Evolutionary conservation across 208 protist genomes (phyloP), one percentile per base, ranked within the genome.

Genomic region (Acanthamoeba triangularis): DNA sequence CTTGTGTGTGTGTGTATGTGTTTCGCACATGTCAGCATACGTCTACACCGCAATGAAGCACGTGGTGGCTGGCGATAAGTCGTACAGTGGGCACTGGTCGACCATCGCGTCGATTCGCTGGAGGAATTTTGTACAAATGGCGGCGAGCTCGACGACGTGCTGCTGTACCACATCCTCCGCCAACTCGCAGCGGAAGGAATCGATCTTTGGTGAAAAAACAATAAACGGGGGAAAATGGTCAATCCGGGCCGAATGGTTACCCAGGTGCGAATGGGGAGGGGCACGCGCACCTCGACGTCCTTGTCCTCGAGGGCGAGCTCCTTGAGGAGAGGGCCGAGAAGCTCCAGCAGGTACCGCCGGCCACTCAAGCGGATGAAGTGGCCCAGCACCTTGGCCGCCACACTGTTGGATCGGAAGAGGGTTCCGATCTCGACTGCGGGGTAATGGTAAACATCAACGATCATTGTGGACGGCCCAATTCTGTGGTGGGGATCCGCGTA

Each of bases 81-180:
- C 82, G 56, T 90, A 92, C 87, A 76, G 63, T 52, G 87, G 87
- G 63, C 87, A 92, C 63, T 92, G 61, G 41, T 92, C 87, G 37
- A 92, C 20, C 61, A 92, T 74, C 16, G 61, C 56, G 44, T 92
- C 87, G 41, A 92, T 74, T 14, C 61, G 87, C 2, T 92, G 18
- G 7, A 92, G 63, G 63, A 92, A 74, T 30, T 92, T 92, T 41
- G 87, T 52, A 74, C 87, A 92, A 74, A 74, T 92, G 37, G 54
- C 63, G 25, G 49, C 3, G 41, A 92, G 63, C 41, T 92, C 87
- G 54, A 25, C 87, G 25, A 74, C 63, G 35, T 37, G 54, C 87
- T 92, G 30, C 44, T 74, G 54, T 0, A 92, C 87, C 41, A 76
- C 61, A 25, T 67, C 63, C 25, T 92, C 87, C 37, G 87, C n/a